phyloP scores from a whole-genome alignment of 2,329 filamentous ascomycete species.

The Calonectria naviculata region DNA sequence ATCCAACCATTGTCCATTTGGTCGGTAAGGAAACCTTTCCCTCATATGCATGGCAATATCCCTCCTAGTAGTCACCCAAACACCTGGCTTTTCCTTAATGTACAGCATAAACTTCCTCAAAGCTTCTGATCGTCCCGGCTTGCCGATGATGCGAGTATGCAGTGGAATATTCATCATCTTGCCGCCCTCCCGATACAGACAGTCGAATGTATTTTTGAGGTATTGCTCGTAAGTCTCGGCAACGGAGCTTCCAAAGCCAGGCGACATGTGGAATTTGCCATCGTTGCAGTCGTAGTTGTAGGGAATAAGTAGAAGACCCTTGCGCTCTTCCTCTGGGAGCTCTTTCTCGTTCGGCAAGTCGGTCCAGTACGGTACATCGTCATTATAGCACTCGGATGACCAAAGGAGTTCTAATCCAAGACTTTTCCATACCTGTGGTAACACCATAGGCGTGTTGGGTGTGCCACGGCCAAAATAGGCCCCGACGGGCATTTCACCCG shows the following conservation, averaged over 20 bases:
- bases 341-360: slow-evolving; percentile 18
- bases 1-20: neutral
- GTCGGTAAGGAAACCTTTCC: slow-evolving; percentile 1
- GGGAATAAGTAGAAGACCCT: slow-evolving; percentile 48
- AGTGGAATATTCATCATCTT: slow-evolving; percentile 56
- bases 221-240: slow-evolving; percentile 6
- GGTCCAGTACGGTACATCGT: slow-evolving; percentile 4
- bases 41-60: slow-evolving; percentile 12
- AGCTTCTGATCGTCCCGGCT: slow-evolving; percentile 51
- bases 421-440: neutral
- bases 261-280: slow-evolving; percentile 53
- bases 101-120: slow-evolving; percentile 31
- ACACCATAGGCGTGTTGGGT: neutral
- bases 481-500: neutral
- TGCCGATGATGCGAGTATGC: slow-evolving; percentile 53
- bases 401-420: neutral
- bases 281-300: slow-evolving; percentile 37
- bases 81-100: slow-evolving; percentile 4
- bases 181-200: slow-evolving; percentile 52
- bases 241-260: slow-evolving; percentile 49
- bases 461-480: neutral
- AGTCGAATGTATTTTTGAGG: slow-evolving; percentile 52
- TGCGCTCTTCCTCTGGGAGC: slow-evolving; percentile 39
- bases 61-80: slow-evolving; percentile 13
- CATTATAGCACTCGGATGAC: neutral